phyloP scores from a whole-genome alignment of 73 alveolate genomes.

The Breviolum minutum region DNA sequence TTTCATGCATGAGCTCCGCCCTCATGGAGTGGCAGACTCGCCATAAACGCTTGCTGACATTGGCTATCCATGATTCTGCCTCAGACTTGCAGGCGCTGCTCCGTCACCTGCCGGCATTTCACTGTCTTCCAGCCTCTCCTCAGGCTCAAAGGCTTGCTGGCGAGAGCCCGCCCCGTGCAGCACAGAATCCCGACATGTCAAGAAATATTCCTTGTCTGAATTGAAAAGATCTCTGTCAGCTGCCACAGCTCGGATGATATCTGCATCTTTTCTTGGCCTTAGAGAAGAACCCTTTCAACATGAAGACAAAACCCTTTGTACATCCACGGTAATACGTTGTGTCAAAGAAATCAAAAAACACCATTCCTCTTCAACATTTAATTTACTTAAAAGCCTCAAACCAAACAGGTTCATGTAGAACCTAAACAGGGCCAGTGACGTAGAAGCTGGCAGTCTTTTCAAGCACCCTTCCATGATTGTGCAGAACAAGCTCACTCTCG shows the following conservation, averaged over 20 bases:
- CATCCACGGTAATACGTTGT: too few species aligned
- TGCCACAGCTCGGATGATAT: not conserved
- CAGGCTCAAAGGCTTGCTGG: not conserved
- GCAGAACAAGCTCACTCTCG: slow-evolving; percentile 1
- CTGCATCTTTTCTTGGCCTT: not conserved
- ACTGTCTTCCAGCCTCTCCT: not conserved
- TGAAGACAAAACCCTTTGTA: too few species aligned
- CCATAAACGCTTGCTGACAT: not conserved
- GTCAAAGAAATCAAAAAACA: not conserved
- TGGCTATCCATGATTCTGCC: not conserved
- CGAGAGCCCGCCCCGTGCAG: not conserved
- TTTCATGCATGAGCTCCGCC: not conserved
- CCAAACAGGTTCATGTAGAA: not conserved
- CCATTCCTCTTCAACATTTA: not conserved
- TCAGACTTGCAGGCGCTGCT: not conserved
- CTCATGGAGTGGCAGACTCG: not conserved
- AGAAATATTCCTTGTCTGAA: not conserved
- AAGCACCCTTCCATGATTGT: not conserved
- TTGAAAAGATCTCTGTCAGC: not conserved
- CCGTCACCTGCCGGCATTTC: not conserved
- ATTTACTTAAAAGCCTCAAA: not conserved
- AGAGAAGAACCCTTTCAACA: not conserved
- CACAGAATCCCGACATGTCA: not conserved
- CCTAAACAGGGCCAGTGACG: not conserved
- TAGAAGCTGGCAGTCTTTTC: not conserved